phyloP scores from a whole-genome alignment of 441 rosid species.

The Geranium incanum region DNA sequence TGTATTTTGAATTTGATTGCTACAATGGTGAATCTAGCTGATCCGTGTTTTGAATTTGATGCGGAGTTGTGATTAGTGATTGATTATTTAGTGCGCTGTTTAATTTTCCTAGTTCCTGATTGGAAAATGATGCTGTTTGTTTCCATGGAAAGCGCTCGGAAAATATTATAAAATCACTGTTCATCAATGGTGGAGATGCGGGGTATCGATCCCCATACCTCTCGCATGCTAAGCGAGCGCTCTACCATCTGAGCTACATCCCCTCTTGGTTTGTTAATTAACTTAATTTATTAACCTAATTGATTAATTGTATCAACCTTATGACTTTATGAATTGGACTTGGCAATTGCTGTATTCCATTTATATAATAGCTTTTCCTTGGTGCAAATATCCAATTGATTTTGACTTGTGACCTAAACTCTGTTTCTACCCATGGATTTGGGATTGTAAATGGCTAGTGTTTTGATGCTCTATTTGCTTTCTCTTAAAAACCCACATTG shows the following conservation, averaged over 20 bases:
- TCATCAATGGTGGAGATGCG: slow-evolving; percentile 39
- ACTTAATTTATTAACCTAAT: too few species aligned
- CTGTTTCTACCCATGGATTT: too few species aligned
- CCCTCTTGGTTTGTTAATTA: slow-evolving; percentile 26
- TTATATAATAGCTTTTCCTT: too few species aligned
- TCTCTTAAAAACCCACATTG: too few species aligned
- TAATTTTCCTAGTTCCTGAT: not conserved
- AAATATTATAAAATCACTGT: too few species aligned
- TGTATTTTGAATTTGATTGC: not conserved
- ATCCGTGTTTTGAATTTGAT: not conserved
- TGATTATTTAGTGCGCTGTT: not conserved
- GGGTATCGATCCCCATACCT: slow-evolving; percentile 79
- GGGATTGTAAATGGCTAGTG: too few species aligned
- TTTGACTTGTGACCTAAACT: too few species aligned
- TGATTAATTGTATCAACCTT: too few species aligned
- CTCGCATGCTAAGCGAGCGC: slow-evolving; percentile 99
- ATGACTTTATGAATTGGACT: too few species aligned
- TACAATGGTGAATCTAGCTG: not conserved
- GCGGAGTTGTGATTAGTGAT: not conserved
- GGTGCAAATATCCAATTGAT: too few species aligned
- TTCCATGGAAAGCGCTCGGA: not conserved
- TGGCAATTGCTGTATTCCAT: too few species aligned
- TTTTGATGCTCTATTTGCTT: too few species aligned
- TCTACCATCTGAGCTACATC: slow-evolving; percentile 99
- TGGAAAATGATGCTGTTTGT: not conserved